A percentile compares a stretch with the other conserved stretches of the same genome.
Conservation (phyloP, 345 rosid genomes). For the Eucalyptus pauciflora region DNA sequence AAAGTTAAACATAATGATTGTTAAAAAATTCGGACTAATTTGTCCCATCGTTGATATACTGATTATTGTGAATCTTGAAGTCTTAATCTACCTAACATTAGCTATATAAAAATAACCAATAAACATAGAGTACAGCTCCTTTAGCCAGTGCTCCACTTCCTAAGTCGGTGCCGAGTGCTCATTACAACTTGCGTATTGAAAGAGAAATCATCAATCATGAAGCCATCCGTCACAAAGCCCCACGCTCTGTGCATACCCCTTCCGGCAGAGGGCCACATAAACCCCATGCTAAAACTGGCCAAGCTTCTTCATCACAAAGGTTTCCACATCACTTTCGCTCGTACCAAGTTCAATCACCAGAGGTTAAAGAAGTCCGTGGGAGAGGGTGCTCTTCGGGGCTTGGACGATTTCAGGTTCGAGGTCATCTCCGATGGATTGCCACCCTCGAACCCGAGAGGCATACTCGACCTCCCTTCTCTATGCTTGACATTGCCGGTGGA, state of each 20-base stretch:
- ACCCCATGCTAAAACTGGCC: background rate
- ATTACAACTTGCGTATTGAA: background rate
- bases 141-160: background rate
- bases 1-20: background rate
- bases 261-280: background rate
- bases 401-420: background rate
- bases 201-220: background rate
- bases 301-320: background rate
- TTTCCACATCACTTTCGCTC: background rate
- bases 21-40: background rate
- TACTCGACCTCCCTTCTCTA: background rate
- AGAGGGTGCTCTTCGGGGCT: background rate
- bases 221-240: background rate
- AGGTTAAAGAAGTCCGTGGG: background rate
- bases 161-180: background rate
- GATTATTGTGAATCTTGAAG: background rate
- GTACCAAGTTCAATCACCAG: background rate
- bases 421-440: background rate
- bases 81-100: background rate
- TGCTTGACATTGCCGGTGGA: background rate
- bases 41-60: background rate
- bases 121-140: background rate
- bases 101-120: background rate
- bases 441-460: background rate
- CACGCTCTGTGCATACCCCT: background rate